Evolutionary conservation across 192 early-diverging fungal species (phyloP).

Genomic region (Coemansia sp.): DNA sequence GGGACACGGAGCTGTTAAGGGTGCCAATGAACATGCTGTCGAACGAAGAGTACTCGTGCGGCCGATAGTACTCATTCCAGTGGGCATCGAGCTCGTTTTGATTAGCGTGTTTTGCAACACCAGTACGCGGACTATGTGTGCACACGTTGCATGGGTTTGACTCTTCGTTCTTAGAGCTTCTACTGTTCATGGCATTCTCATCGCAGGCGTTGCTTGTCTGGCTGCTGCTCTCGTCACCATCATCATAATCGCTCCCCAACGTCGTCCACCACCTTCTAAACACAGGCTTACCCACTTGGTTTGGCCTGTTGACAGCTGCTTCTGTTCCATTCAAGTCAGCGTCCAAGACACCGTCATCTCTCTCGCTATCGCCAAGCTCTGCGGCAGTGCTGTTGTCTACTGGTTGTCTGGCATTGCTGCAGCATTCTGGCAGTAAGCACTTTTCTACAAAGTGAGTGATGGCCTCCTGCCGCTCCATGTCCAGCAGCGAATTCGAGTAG

Average conservation of each 20-base stretch:
- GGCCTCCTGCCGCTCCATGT: constrained; percentile 96
- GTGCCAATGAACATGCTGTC: constrained; percentile 78
- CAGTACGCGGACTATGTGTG: background rate
- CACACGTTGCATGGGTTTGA: no score
- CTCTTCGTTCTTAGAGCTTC: background rate
- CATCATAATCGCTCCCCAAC: constrained; percentile 17
- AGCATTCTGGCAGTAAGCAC: constrained; percentile 35
- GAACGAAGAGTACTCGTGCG: constrained; percentile 74
- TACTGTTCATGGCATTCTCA: background rate
- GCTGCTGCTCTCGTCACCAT: background rate
- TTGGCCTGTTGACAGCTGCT: constrained; percentile 17
- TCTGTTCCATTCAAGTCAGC: background rate
- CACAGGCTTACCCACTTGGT: constrained; percentile 44
- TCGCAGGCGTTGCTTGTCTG: constrained; percentile 7
- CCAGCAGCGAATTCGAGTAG: constrained; percentile 93
- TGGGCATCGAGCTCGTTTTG: constrained; percentile 55
- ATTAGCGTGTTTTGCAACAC: background rate
- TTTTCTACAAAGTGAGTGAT: constrained; percentile 83
- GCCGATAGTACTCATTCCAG: constrained; percentile 89
- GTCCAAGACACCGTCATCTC: background rate
- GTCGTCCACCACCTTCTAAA: constrained; percentile 47
- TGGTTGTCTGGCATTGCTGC: background rate
- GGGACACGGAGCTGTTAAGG: constrained; percentile 77
- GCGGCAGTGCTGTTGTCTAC: constrained; percentile 12
- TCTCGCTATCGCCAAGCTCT: background rate